Conservation (phyloP, 768 basidiomycete species). For the Boletus barrowsii region DNA sequence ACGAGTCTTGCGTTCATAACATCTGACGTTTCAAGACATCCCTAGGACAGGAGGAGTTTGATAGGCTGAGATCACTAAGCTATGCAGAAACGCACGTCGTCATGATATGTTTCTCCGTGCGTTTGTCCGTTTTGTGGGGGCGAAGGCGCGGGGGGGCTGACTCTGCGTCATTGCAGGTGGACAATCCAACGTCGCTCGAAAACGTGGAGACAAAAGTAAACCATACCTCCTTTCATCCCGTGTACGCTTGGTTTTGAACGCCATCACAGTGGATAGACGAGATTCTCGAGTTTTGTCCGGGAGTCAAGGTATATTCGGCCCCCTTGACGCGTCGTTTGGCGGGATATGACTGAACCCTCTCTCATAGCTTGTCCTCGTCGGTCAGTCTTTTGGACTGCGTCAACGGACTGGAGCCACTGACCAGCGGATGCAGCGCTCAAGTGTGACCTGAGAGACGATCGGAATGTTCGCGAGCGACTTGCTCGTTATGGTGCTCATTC, state of each 20-base stretch:
- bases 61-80: slow-evolving; percentile 86
- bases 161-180: slow-evolving; percentile 50
- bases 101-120: slow-evolving; percentile 93
- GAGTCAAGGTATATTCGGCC: slow-evolving; percentile 69
- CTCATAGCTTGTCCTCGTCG: slow-evolving; percentile 78
- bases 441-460: slow-evolving; percentile 92
- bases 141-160: neutral
- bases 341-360: slow-evolving; percentile 3
- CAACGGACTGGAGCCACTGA: slow-evolving; percentile 8
- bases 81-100: slow-evolving; percentile 97
- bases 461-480: slow-evolving; percentile 64
- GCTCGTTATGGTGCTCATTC: slow-evolving; percentile 66
- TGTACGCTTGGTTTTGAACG: neutral
- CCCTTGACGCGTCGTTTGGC: slow-evolving; percentile 1
- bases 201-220: slow-evolving; percentile 90
- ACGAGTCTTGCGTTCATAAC: slow-evolving; percentile 14
- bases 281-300: slow-evolving; percentile 88
- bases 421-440: slow-evolving; percentile 65
- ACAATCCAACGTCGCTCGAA: slow-evolving; percentile 92
- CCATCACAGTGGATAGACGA: slow-evolving; percentile 85
- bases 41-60: slow-evolving; percentile 93
- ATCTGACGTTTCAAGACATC: slow-evolving; percentile 33
- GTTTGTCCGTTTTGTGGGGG: slow-evolving; percentile 17
- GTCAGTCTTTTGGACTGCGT: slow-evolving; percentile 44
- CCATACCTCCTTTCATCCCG: neutral